phyloP scores from a whole-genome alignment of 208 protist genomes.

The Trypanosoma brucei region DNA sequence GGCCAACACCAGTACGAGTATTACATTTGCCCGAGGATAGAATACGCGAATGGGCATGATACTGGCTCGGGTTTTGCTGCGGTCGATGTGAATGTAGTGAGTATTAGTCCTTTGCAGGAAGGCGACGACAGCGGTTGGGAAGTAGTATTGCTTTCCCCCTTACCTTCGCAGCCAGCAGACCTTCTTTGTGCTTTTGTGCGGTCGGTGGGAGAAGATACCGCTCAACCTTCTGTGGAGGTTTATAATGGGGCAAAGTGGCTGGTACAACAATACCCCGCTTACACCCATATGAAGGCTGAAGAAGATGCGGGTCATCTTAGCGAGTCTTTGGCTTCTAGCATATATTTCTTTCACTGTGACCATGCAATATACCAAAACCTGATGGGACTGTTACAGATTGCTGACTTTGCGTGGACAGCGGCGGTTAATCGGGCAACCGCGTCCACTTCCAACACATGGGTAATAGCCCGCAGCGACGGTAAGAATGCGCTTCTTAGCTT shows the following conservation, averaged over 20 bases:
- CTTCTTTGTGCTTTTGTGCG: slow-evolving; percentile 22
- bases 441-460: background rate
- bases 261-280: slow-evolving; percentile 13
- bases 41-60: background rate
- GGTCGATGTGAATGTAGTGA: slow-evolving; percentile 16
- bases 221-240: slow-evolving; percentile 2
- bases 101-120: background rate
- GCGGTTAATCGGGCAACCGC: background rate
- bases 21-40: slow-evolving; percentile 24
- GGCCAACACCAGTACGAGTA: slow-evolving; percentile 22
- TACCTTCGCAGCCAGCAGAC: slow-evolving; percentile 13
- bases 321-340: background rate
- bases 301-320: background rate
- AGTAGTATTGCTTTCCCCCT: background rate
- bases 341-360: slow-evolving; percentile 28
- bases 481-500: slow-evolving; percentile 12
- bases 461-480: slow-evolving; percentile 1
- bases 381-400: background rate
- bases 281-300: slow-evolving; percentile 6
- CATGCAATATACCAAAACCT: slow-evolving; percentile 8
- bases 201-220: background rate
- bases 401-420: slow-evolving; percentile 4
- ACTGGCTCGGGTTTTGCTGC: slow-evolving; percentile 1
- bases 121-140: slow-evolving; percentile 1
- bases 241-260: slow-evolving; percentile 9